Conservation (phyloP, 768 basidiomycete genomes). For the Termitomyces sp. region DNA sequence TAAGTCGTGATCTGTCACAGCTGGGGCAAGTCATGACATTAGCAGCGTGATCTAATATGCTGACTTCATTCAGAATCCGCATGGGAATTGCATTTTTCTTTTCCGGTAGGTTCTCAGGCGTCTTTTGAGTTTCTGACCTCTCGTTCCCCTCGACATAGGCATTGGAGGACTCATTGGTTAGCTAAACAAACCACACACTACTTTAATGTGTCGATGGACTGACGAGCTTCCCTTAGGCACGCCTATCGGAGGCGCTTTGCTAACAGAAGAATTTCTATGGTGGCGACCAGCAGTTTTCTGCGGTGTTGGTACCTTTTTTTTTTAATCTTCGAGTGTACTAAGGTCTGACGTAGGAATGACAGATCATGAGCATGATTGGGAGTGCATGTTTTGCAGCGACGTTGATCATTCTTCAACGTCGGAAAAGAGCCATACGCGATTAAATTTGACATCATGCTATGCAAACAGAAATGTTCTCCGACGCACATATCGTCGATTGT, state of each 20-base stretch:
- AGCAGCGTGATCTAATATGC: not conserved
- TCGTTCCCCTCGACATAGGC: too few relatives aligned
- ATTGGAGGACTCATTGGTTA: not conserved
- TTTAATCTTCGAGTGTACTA: too few relatives aligned
- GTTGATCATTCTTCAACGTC: not conserved
- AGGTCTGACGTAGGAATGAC: not conserved
- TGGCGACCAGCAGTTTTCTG: constrained; percentile 3
- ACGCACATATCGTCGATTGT: not conserved
- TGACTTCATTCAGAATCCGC: not conserved
- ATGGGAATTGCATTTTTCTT: constrained; percentile 3
- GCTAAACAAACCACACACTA: not conserved
- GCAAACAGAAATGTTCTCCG: too few relatives aligned
- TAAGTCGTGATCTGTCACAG: not conserved
- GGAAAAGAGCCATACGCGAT: not conserved
- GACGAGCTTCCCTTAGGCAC: not conserved
- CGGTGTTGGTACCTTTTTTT: not conserved
- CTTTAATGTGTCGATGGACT: not conserved
- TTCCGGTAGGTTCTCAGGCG: not conserved
- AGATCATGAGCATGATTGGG: not conserved
- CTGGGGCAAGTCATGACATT: not conserved
- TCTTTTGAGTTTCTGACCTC: not conserved
- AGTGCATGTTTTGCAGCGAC: not conserved
- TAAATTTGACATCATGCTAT: not conserved
- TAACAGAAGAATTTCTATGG: not conserved
- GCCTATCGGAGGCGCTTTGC: constrained; percentile 1